Evolutionary conservation across 2,329 filamentous ascomycete species (phyloP).

Genomic region (Verticillium longisporum): DNA sequence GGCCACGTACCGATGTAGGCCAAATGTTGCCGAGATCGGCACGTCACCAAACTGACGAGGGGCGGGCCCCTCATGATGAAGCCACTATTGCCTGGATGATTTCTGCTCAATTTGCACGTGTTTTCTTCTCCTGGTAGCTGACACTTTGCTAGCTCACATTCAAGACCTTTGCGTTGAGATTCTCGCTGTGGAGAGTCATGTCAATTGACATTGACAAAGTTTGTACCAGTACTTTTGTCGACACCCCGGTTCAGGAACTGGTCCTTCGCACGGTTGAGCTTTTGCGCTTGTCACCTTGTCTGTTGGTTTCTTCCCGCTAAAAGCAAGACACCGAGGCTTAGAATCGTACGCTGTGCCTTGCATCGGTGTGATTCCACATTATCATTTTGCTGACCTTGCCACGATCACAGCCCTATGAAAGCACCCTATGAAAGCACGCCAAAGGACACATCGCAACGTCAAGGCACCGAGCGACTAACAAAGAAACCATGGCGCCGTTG

Average conservation of each 20-base stretch:
- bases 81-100: neutral
- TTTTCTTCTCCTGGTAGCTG: neutral
- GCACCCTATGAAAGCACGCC: neutral
- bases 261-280: too few relatives aligned
- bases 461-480: too few relatives aligned
- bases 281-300: neutral
- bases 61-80: neutral
- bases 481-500: neutral
- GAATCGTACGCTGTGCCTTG: neutral
- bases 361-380: neutral
- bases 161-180: neutral
- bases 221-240: neutral
- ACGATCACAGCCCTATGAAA: neutral
- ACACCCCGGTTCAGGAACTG: neutral
- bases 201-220: neutral
- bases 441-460: neutral
- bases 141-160: neutral
- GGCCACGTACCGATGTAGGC: neutral
- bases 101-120: neutral
- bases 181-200: neutral
- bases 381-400: too few relatives aligned
- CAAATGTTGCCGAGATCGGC: neutral
- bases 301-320: neutral
- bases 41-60: neutral
- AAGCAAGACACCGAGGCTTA: neutral